Evolutionary conservation across 2,329 filamentous ascomycete species (phyloP).

Genomic region (Colletotrichum spinosum): DNA sequence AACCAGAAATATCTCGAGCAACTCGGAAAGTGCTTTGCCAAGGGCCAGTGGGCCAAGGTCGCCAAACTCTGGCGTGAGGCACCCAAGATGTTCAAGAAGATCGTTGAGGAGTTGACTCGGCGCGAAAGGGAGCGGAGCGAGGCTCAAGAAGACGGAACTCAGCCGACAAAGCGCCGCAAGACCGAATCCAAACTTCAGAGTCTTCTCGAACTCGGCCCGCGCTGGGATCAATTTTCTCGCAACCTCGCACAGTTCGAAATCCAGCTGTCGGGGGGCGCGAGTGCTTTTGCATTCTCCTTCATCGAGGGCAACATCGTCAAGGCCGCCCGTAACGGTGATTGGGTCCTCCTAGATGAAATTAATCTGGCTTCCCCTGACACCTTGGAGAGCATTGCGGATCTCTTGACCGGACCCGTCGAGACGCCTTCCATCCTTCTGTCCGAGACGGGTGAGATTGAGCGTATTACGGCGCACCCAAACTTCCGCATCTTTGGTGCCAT

Average conservation of each 20-base stretch:
- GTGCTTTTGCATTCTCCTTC: constrained; percentile 92
- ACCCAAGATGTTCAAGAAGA: constrained; percentile 84
- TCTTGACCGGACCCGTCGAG: constrained; percentile 79
- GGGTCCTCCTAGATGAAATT: constrained; percentile 97
- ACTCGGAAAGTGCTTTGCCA: constrained; percentile 81
- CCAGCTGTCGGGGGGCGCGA: constrained; percentile 78
- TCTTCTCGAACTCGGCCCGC: constrained; percentile 66
- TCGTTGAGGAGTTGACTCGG: constrained; percentile 67
- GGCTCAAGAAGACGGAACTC: constrained; percentile 51
- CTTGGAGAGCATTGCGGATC: constrained; percentile 90
- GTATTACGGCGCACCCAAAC: constrained; percentile 88
- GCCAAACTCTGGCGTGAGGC: constrained; percentile 91
- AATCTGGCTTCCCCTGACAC: constrained; percentile 96
- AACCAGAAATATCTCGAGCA: constrained; percentile 89
- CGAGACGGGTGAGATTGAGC: constrained; percentile 92
- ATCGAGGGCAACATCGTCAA: constrained; percentile 96
- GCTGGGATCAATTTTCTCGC: constrained; percentile 84
- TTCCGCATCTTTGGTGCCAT: constrained; percentile 98
- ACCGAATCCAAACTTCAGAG: constrained; percentile 75
- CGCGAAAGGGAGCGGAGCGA: constrained; percentile 54
- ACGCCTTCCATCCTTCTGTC: constrained; percentile 88
- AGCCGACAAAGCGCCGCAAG: constrained; percentile 78
- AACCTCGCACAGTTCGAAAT: constrained; percentile 83
- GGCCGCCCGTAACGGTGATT: constrained; percentile 95
- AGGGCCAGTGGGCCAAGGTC: constrained; percentile 87